A percentile compares a stretch with the other conserved stretches of the same genome.
Conservation (phyloP, 2,329 filamentous ascomycete species). For the Alternaria atra region DNA sequence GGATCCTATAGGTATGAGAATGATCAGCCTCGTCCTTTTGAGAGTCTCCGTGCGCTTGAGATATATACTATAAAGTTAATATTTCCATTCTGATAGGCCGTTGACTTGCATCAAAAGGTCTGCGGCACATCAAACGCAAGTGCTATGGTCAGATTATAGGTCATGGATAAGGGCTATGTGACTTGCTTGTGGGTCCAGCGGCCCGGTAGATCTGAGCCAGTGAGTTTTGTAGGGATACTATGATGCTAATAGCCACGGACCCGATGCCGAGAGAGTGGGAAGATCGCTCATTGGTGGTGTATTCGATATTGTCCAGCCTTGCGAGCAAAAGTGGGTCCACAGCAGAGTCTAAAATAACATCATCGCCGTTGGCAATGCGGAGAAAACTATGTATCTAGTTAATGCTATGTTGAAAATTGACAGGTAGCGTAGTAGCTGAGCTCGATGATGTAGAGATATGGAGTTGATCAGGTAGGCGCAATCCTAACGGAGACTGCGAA, state of each 20-base stretch:
- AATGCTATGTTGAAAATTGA: slow-evolving; percentile 5
- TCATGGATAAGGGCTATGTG: slow-evolving; percentile 17
- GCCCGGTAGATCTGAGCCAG: slow-evolving; percentile 30
- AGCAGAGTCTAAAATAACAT: background rate
- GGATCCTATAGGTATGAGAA: slow-evolving; percentile 1
- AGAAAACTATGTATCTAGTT: background rate
- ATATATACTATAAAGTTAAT: background rate
- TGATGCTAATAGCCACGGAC: slow-evolving; percentile 18
- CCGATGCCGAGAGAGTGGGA: slow-evolving; percentile 11
- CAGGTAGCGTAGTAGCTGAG: slow-evolving; percentile 25
- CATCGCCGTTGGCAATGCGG: slow-evolving; percentile 1
- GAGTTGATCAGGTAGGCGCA: slow-evolving; percentile 15
- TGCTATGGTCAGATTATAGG: slow-evolving; percentile 25
- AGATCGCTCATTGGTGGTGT: slow-evolving; percentile 22
- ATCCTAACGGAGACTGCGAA: slow-evolving; percentile 15
- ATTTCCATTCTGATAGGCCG: slow-evolving; percentile 11
- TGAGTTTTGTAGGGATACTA: slow-evolving; percentile 8
- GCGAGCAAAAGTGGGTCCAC: slow-evolving; percentile 15
- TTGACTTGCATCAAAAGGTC: slow-evolving; percentile 18
- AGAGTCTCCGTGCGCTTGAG: background rate
- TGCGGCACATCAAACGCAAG: slow-evolving; percentile 21
- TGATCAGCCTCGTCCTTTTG: slow-evolving; percentile 19
- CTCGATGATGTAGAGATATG: slow-evolving; percentile 9
- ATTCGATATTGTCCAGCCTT: background rate
- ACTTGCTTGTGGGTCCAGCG: slow-evolving; percentile 22